Base-by-base conservation (phyloP, 2,329 filamentous ascomycete genomes). In the Colletotrichum agaves region DNA sequence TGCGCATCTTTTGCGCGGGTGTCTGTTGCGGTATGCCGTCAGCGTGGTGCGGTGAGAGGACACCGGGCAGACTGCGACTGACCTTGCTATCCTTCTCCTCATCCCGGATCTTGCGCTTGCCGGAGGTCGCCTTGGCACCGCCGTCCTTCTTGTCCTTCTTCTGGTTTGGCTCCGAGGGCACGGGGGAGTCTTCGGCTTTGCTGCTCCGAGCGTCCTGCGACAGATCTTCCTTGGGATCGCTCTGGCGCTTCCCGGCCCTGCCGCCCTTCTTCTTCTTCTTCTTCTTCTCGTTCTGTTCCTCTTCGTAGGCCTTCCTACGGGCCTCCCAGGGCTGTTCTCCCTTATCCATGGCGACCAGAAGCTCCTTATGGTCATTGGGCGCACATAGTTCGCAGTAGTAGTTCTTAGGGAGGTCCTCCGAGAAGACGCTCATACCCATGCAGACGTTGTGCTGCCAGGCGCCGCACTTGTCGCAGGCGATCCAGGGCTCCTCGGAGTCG, bases 401-500 rank as follows among this genome's bases (percentile, higher is more conserved):
- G 78, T 92, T 86, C 69, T 92, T 92, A 33, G 92, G 91, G 62
- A 93, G 85, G 74, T 94, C 89, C 67, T 94, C 92, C 35, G 90
- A 88, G 73, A 92, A 93, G 52, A 91, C 89, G 74, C 87, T 89
- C 76, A 98, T 88, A 60, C 93, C 93, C 84, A 99, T 93, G 77
- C 96, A 99, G 71, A 97, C 91, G 75, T 98, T 98, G 80, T 99
- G 96, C 80, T 99, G 96, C 96, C 96, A 99, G 46, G 91, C 95
- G 55, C 89, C 89, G 79, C 96, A 99, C 52, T 88, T 88, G 79
- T 99, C 96, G 82, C 96, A 99, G 69, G 92, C 93, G 74, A 99
- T 97, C 94, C 97, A 98, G 59, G 94, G 90, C 73, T 96, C 91
- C 72, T 92, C 93, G 13, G 93, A 90, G 73, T 97, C 93, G 72